Percentiles rank a stretch among this genome's conserved stretches.
These are phyloP conservation scores for Triadica sebifera DNA, from an alignment of 345 rosid species.

Conservation along the genomic window DNA sequence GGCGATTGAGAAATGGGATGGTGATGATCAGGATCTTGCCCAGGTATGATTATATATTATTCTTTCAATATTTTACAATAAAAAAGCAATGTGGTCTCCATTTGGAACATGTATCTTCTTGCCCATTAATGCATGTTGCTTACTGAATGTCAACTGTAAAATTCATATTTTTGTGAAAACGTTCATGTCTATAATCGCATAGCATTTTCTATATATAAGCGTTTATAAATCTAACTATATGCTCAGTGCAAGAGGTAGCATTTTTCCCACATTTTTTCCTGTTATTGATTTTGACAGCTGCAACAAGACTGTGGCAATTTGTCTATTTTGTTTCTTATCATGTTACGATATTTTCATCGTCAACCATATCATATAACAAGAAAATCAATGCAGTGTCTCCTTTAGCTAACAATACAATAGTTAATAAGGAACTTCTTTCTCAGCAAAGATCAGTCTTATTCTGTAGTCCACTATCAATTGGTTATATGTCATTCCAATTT, in stretches of 20 bases:
- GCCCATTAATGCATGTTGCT: neutral
- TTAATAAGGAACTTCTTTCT: neutral
- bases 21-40: conserved; percentile 97
- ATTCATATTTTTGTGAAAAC: neutral
- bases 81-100: neutral
- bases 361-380: neutral
- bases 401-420: neutral
- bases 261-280: neutral
- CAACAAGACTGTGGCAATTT: neutral
- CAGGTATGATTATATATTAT: conserved; percentile 51
- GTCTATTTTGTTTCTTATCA: neutral
- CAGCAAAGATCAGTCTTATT: neutral
- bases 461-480: neutral
- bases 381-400: neutral
- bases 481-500: too few relatives aligned
- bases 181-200: too few relatives aligned
- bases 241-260: neutral
- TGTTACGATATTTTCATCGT: neutral
- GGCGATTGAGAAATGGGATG: conserved; percentile 96
- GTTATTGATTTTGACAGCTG: neutral
- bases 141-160: neutral
- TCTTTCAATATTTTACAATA: conserved; percentile 9
- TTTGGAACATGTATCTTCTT: neutral
- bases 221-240: neutral
- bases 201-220: neutral